Percentiles rank a stretch among this genome's conserved stretches.
Evolutionary conservation across 2,329 filamentous ascomycete species (phyloP).

Genomic region (Emmonsia crescens): DNA sequence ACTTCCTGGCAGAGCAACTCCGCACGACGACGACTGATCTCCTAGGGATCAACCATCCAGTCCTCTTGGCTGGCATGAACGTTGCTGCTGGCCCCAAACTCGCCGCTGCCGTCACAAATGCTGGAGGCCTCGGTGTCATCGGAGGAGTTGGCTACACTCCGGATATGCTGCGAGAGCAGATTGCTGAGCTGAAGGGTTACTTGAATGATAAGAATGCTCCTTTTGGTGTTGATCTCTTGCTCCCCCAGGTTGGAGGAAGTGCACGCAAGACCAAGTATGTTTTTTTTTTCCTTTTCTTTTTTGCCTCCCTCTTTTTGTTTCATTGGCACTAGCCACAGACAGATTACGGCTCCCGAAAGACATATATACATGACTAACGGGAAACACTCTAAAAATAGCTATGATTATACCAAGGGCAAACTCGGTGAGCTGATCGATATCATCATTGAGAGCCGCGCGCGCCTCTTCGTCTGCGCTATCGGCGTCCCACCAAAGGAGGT

Average conservation of each 20-base stretch:
- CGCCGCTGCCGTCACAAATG: slow-evolving; percentile 92
- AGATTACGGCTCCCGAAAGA: neutral
- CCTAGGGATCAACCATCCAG: slow-evolving; percentile 92
- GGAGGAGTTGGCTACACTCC: slow-evolving; percentile 87
- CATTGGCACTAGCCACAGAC: neutral
- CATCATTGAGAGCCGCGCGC: slow-evolving; percentile 82
- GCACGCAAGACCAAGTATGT: slow-evolving; percentile 84
- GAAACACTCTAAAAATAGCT: slow-evolving; percentile 44
- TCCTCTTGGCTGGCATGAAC: slow-evolving; percentile 97
- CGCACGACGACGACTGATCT: slow-evolving; percentile 90
- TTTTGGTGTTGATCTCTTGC: slow-evolving; percentile 85
- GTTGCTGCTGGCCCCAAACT: slow-evolving; percentile 94
- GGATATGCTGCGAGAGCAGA: slow-evolving; percentile 92
- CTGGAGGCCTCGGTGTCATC: slow-evolving; percentile 90
- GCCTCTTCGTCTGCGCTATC: slow-evolving; percentile 92
- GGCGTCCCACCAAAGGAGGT: slow-evolving; percentile 82
- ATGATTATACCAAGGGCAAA: slow-evolving; percentile 99
- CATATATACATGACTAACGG: neutral
- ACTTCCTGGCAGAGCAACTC: slow-evolving; percentile 57
- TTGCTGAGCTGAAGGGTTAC: slow-evolving; percentile 83
- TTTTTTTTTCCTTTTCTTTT: neutral
- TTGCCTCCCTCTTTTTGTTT: neutral
- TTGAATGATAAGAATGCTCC: slow-evolving; percentile 84
- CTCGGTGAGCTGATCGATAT: slow-evolving; percentile 82
- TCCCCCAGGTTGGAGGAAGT: slow-evolving; percentile 88